Evolutionary conservation across 352 stramenopile genomes (phyloP), one percentile per base, ranked within the genome.

Genomic region (Pythium dissimile): DNA sequence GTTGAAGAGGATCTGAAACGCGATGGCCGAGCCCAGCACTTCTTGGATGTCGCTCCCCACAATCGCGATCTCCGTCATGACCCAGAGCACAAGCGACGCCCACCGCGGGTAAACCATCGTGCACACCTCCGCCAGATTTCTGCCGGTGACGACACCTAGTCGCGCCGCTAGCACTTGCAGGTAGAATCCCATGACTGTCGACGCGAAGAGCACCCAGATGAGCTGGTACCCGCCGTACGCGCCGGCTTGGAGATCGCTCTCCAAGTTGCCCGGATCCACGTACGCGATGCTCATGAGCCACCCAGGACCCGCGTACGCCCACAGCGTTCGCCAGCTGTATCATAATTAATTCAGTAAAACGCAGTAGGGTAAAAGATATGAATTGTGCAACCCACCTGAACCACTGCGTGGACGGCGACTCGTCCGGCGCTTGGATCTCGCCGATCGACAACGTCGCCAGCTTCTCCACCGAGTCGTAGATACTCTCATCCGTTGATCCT

Each of bases 231-330:
- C 77, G 11, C 69, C 75, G 27, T 96, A 98, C 3, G 84, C 85
- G 30, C 94, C 94, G 5, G 91, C 88, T 60, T 98, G 94, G 26
- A 99, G 80, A 64, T 98, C 94, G 39, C 88, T 95, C 64, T 98
- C 93, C 35, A 98, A 87, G 71, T 98, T 98, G 10, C 94, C 95
- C 0, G 94, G 95, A 57, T 98, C 94, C 34, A 98, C 77, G 69
- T 98, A 98, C 37, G 95, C 94, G 43, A 98, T 97, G 65, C 84
- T 96, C 84, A 98, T 96, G 71, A 96, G 82, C 81, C 83, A 95
- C 0, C 86, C 87, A 0, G 84, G 84, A 10, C 86, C 86, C 2
- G 86, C 77, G 50, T 94, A 95, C 35, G 72, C 79, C 86, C 86
- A 95, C 20, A 95, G 54, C 23, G 80, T 89, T 41, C 66, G 31